These are phyloP conservation scores for Ligustrum vulgare DNA, from an alignment of 257 asterid species.

Conservation along the genomic window DNA sequence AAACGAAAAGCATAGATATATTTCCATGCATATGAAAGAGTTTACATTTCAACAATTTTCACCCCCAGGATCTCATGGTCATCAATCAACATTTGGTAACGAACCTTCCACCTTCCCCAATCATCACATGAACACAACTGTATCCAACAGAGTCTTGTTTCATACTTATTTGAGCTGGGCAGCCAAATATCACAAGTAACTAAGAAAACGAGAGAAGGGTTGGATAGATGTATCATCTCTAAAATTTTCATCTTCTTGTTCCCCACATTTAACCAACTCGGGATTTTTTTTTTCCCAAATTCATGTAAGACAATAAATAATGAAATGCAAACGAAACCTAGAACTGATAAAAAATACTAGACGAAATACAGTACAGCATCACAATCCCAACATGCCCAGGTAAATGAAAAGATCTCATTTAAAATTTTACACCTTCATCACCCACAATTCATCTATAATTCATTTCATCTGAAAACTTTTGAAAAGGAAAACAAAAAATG, in stretches of 20 bases:
- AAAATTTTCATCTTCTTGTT: neutral
- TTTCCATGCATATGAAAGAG: neutral
- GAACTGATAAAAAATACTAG: neutral
- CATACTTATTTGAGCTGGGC: neutral
- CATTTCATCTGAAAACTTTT: neutral
- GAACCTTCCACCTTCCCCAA: neutral
- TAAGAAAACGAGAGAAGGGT: neutral
- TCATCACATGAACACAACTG: neutral
- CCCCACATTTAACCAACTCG: neutral
- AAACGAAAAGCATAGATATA: neutral
- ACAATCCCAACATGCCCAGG: neutral
- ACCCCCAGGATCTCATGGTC: neutral
- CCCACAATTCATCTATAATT: neutral
- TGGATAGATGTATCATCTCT: neutral
- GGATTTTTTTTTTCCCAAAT: neutral
- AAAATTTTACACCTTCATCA: neutral
- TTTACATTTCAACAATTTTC: constrained; percentile 3
- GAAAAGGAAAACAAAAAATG: neutral
- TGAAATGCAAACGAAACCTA: neutral
- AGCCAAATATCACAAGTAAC: neutral
- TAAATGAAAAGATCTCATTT: neutral
- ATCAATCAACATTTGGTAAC: neutral
- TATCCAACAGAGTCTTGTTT: neutral
- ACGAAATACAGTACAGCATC: neutral
- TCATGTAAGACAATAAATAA: neutral